Evolutionary conservation across 805 yeast species (phyloP).

Genomic region (Wickerhamiella allomyrinae): DNA sequence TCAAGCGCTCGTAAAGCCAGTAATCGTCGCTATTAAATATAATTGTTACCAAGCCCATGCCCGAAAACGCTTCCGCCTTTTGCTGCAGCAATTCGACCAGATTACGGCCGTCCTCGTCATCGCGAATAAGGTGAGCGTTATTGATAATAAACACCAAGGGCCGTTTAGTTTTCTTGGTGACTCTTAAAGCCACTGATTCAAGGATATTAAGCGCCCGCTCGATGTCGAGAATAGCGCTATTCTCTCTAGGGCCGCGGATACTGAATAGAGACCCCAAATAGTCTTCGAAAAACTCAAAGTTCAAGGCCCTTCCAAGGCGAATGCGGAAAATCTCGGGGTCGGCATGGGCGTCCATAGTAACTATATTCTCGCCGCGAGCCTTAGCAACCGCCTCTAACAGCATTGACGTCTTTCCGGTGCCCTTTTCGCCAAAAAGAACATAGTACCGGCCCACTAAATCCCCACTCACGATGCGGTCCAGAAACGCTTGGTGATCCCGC

Average conservation of each 20-base stretch:
- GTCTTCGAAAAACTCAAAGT: slow-evolving; percentile 63
- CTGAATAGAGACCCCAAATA: slow-evolving; percentile 71
- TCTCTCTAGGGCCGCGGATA: slow-evolving; percentile 72
- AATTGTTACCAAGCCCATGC: slow-evolving; percentile 55
- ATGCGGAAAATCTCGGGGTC: slow-evolving; percentile 74
- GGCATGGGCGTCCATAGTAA: slow-evolving; percentile 67
- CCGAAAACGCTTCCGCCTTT: slow-evolving; percentile 65
- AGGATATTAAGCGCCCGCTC: slow-evolving; percentile 68
- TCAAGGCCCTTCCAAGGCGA: slow-evolving; percentile 59
- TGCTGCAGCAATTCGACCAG: slow-evolving; percentile 66
- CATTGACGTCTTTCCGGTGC: slow-evolving; percentile 73
- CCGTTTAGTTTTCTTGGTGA: slow-evolving; percentile 25
- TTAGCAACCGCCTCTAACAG: slow-evolving; percentile 55
- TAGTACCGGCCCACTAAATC: slow-evolving; percentile 53
- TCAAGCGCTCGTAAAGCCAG: slow-evolving; percentile 71
- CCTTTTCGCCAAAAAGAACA: slow-evolving; percentile 67
- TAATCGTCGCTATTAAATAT: slow-evolving; percentile 72
- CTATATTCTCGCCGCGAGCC: slow-evolving; percentile 47
- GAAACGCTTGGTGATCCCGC: slow-evolving; percentile 48
- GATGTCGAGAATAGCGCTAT: slow-evolving; percentile 66
- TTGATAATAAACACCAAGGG: slow-evolving; percentile 63
- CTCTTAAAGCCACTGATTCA: slow-evolving; percentile 52
- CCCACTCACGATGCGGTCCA: slow-evolving; percentile 56
- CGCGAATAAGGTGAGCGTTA: slow-evolving; percentile 58
- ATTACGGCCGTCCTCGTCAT: slow-evolving; percentile 59